These are phyloP conservation scores for Pogostemon cablin DNA, from an alignment of 257 asterid species.

Conservation along the genomic window DNA sequence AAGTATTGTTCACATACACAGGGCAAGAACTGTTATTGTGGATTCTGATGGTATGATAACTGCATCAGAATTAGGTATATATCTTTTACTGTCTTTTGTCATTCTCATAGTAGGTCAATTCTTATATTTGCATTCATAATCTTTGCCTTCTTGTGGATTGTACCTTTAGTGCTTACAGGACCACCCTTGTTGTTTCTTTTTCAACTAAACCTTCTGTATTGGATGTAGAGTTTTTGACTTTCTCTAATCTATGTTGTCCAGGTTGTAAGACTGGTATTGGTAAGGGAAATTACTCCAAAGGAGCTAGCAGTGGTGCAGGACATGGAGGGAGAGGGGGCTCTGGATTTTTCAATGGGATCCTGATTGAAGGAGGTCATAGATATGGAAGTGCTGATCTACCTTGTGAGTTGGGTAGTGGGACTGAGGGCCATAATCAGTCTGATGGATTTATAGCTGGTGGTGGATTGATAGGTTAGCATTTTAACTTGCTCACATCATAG, in stretches of 20 bases:
- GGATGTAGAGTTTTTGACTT: conserved; percentile 15
- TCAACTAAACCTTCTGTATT: conserved; percentile 24
- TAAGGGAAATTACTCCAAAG: conserved; percentile 87
- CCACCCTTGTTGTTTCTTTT: background rate
- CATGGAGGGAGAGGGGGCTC: conserved; percentile 99
- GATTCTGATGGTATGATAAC: conserved; percentile 75
- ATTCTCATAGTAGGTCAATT: conserved; percentile 18
- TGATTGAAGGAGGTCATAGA: conserved; percentile 77
- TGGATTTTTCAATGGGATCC: conserved; percentile 69
- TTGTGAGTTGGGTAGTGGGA: conserved; percentile 96
- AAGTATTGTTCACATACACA: conserved; percentile 89
- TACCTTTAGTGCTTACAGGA: conserved; percentile 27
- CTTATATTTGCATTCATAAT: conserved; percentile 29
- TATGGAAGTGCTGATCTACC: conserved; percentile 95
- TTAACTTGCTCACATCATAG: conserved; percentile 19
- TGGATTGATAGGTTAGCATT: conserved; percentile 75
- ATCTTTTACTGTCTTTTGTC: conserved; percentile 23
- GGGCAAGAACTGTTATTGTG: conserved; percentile 87
- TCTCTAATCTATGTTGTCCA: conserved; percentile 44
- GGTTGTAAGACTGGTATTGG: conserved; percentile 95
- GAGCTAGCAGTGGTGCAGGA: conserved; percentile 97
- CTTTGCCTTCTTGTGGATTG: conserved; percentile 22
- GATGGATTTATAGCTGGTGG: conserved; percentile 87
- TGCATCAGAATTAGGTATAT: conserved; percentile 84
- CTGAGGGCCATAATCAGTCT: conserved; percentile 66